Conservation (phyloP, 768 basidiomycete genomes). For the Trametes cingulata region DNA sequence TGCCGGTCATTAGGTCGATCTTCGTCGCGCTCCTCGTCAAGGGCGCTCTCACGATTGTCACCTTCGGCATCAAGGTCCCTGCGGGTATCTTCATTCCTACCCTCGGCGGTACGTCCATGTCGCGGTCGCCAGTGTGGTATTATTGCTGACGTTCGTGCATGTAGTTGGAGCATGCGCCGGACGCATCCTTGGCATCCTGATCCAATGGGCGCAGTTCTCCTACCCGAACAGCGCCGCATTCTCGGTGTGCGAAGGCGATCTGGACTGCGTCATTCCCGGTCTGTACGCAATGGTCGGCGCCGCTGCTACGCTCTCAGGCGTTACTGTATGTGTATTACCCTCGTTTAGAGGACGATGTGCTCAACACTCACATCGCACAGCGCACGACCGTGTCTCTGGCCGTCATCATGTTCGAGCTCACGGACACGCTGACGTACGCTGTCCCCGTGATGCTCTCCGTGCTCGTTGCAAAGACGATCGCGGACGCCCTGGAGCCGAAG, state of each 20-base stretch:
- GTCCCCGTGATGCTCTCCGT: constrained; percentile 89
- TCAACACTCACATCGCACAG: constrained; percentile 36
- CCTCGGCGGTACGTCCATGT: constrained; percentile 48
- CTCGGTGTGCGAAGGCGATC: constrained; percentile 59
- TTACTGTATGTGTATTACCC: constrained; percentile 66
- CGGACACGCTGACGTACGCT: constrained; percentile 89
- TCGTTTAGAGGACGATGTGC: constrained; percentile 1
- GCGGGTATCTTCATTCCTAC: constrained; percentile 98
- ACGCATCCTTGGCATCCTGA: constrained; percentile 75
- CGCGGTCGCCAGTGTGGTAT: too few relatives aligned
- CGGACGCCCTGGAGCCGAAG: constrained; percentile 86
- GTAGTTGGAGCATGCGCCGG: constrained; percentile 90
- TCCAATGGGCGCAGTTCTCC: constrained; percentile 73
- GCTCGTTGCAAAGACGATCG: constrained; percentile 87
- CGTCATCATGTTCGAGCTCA: constrained; percentile 95
- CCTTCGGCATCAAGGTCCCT: constrained; percentile 89
- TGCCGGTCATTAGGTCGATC: constrained; percentile 65
- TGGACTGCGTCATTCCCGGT: constrained; percentile 83
- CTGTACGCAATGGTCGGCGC: constrained; percentile 97
- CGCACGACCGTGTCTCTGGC: constrained; percentile 91
- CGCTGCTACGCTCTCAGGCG: constrained; percentile 92
- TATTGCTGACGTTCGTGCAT: too few relatives aligned
- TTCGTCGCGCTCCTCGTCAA: constrained; percentile 82
- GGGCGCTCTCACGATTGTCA: constrained; percentile 77
- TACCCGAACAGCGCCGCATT: constrained; percentile 67